Percentiles rank a stretch among this genome's conserved stretches.
Evolutionary conservation across 1,284 basidiomycete genomes (phyloP).

Genomic region (Heterobasidion irregulare): DNA sequence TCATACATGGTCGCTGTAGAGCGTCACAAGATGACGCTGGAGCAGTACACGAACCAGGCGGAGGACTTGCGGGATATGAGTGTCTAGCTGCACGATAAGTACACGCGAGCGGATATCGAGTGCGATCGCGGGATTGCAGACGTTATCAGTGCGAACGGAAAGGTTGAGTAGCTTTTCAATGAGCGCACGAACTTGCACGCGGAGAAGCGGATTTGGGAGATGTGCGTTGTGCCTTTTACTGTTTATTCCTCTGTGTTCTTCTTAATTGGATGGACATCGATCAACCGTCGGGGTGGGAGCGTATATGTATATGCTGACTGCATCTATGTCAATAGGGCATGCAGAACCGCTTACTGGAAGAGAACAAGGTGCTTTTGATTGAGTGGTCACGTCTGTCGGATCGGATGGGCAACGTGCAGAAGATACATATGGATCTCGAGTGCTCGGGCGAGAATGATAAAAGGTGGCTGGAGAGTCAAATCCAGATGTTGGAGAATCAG

Average conservation of each 20-base stretch:
- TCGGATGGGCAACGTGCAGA: conserved; percentile 81
- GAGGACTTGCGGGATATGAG: conserved; percentile 54
- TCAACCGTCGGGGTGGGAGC: no score
- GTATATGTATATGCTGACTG: neutral
- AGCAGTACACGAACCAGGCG: conserved; percentile 46
- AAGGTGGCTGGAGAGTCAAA: conserved; percentile 69
- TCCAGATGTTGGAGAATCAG: conserved; percentile 74
- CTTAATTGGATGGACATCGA: neutral
- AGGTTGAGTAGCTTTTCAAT: conserved; percentile 70
- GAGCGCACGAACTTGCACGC: conserved; percentile 82
- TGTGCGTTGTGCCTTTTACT: conserved; percentile 23
- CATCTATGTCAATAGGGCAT: conserved; percentile 39
- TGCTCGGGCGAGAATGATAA: conserved; percentile 75
- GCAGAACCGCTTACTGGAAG: conserved; percentile 74
- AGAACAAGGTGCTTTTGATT: conserved; percentile 71
- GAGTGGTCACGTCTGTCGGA: conserved; percentile 83
- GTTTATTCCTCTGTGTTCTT: neutral
- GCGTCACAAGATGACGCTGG: conserved; percentile 57
- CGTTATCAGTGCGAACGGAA: conserved; percentile 43
- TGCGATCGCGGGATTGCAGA: conserved; percentile 59
- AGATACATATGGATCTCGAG: conserved; percentile 85
- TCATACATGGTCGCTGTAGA: no score
- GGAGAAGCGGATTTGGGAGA: conserved; percentile 91
- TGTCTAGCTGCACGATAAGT: conserved; percentile 59
- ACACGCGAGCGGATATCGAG: conserved; percentile 59